Evolutionary conservation across 2,329 filamentous ascomycete genomes (phyloP).

Genomic region (Harringtonia lauricola): DNA sequence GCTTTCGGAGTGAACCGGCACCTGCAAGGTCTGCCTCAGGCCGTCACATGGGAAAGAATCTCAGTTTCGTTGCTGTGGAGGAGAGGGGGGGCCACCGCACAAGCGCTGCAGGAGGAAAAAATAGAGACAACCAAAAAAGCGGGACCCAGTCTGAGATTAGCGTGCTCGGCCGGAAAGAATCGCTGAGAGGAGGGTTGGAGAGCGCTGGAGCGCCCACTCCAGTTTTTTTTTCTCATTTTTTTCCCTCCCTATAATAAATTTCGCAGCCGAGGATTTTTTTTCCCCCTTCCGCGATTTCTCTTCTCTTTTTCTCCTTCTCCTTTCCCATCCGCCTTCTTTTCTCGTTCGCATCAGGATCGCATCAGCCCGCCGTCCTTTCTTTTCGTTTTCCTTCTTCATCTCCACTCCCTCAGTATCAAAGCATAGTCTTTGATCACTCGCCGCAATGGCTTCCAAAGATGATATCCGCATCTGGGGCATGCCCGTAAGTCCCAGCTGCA

Average conservation of each 20-base stretch:
- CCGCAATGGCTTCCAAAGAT: slow-evolving; percentile 44
- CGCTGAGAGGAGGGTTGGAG: slow-evolving; percentile 26
- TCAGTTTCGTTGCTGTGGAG: slow-evolving; percentile 9
- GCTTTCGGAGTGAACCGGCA: slow-evolving; percentile 3
- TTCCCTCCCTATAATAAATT: slow-evolving; percentile 5
- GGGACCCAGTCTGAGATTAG: slow-evolving; percentile 10
- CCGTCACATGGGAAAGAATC: neutral
- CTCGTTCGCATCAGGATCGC: slow-evolving; percentile 12
- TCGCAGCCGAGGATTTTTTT: slow-evolving; percentile 6
- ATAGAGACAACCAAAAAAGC: slow-evolving; percentile 1
- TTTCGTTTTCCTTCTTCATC: slow-evolving; percentile 23
- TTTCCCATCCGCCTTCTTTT: slow-evolving; percentile 14
- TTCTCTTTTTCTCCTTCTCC: slow-evolving; percentile 26
- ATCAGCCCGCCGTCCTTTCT: slow-evolving; percentile 5
- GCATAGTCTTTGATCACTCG: slow-evolving; percentile 31
- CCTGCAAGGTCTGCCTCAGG: slow-evolving; percentile 11
- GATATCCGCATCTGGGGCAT: slow-evolving; percentile 54
- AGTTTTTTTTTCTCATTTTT: neutral
- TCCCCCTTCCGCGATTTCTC: slow-evolving; percentile 18
- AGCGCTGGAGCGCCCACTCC: slow-evolving; percentile 15
- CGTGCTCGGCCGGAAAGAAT: slow-evolving; percentile 36
- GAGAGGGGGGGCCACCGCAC: slow-evolving; percentile 1
- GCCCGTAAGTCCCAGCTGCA: slow-evolving; percentile 42
- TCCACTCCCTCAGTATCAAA: slow-evolving; percentile 26
- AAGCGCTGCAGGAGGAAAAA: neutral